A percentile compares a stretch with the other conserved stretches of the same genome.
Evolutionary conservation across 2,329 filamentous ascomycete species (phyloP).

Genomic region (Aspergillus costaricaensis): DNA sequence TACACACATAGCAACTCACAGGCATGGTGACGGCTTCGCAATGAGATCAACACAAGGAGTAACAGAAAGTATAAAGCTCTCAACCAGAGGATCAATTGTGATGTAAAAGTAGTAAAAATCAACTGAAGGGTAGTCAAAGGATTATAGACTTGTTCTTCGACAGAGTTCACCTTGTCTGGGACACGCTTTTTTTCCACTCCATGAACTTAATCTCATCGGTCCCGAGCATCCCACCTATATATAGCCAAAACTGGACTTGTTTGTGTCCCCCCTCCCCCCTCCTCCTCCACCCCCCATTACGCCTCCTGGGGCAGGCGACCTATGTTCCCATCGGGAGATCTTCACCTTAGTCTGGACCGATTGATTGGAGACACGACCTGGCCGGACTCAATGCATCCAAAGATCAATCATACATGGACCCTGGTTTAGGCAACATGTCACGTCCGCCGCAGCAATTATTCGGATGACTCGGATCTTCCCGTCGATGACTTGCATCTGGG

Average conservation of each 20-base stretch:
- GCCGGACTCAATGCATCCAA: conserved; percentile 24
- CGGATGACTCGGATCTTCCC: conserved; percentile 27
- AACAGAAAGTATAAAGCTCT: too few relatives aligned
- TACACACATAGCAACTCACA: conserved; percentile 9
- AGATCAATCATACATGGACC: conserved; percentile 18
- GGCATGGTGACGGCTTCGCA: background rate
- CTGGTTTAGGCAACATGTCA: conserved; percentile 25
- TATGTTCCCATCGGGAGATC: conserved; percentile 26
- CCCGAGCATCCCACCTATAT: conserved; percentile 19
- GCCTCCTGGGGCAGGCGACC: conserved; percentile 5
- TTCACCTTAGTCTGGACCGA: conserved; percentile 25
- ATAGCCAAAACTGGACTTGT: conserved; percentile 11
- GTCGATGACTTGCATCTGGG: conserved; percentile 28
- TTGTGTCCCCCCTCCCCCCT: too few relatives aligned
- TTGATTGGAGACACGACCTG: conserved; percentile 22
- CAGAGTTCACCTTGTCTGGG: conserved; percentile 10
- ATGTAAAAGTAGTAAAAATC: background rate
- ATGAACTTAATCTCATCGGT: conserved; percentile 19
- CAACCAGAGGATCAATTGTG: too few relatives aligned
- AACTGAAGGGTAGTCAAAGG: background rate
- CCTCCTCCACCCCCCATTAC: too few relatives aligned
- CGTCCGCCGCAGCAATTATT: conserved; percentile 17
- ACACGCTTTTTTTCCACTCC: conserved; percentile 11
- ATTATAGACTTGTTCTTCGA: conserved; percentile 9
- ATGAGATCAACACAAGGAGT: background rate